These are phyloP conservation scores for Lyophyllum atratum DNA, from an alignment of 768 basidiomycete genomes.

Conservation along the genomic window DNA sequence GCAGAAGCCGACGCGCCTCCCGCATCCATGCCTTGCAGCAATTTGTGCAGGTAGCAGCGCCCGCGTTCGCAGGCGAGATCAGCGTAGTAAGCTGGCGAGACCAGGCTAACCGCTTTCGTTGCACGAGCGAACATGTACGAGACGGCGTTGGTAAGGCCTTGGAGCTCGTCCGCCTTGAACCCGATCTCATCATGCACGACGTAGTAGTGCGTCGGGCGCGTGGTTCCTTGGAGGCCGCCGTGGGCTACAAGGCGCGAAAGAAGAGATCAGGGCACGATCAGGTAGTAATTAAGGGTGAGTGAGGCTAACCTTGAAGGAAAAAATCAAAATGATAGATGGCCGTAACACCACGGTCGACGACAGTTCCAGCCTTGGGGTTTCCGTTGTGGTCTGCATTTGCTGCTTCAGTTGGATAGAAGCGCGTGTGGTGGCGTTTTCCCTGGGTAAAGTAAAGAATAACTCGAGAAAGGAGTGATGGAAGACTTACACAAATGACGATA, in stretches of 20 bases:
- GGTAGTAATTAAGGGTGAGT: not conserved
- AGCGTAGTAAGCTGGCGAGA: slow-evolving; percentile 82
- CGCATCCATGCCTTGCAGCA: slow-evolving; percentile 53
- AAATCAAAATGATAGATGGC: slow-evolving; percentile 67
- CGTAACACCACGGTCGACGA: slow-evolving; percentile 80
- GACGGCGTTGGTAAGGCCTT: slow-evolving; percentile 67
- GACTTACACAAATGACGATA: slow-evolving; percentile 75
- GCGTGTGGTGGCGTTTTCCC: slow-evolving; percentile 55
- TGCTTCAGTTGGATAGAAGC: slow-evolving; percentile 63
- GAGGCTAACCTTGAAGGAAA: slow-evolving; percentile 58
- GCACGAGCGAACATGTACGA: slow-evolving; percentile 85
- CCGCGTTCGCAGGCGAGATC: slow-evolving; percentile 69
- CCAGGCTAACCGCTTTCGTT: slow-evolving; percentile 83
- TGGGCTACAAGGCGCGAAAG: slow-evolving; percentile 47
- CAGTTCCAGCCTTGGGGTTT: slow-evolving; percentile 77
- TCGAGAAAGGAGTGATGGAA: not conserved
- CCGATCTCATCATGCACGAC: slow-evolving; percentile 80
- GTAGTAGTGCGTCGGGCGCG: slow-evolving; percentile 76
- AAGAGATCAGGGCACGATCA: not conserved
- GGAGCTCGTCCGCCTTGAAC: slow-evolving; percentile 69
- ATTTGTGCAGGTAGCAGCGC: slow-evolving; percentile 73
- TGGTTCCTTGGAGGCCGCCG: slow-evolving; percentile 73
- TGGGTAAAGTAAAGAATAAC: slow-evolving; percentile 11
- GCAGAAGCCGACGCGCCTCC: slow-evolving; percentile 35
- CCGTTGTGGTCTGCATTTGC: slow-evolving; percentile 60